Evolutionary conservation across 306 rosid species (phyloP), one percentile per base, ranked within the genome.

Genomic region (Oemleria cerasiformis): DNA sequence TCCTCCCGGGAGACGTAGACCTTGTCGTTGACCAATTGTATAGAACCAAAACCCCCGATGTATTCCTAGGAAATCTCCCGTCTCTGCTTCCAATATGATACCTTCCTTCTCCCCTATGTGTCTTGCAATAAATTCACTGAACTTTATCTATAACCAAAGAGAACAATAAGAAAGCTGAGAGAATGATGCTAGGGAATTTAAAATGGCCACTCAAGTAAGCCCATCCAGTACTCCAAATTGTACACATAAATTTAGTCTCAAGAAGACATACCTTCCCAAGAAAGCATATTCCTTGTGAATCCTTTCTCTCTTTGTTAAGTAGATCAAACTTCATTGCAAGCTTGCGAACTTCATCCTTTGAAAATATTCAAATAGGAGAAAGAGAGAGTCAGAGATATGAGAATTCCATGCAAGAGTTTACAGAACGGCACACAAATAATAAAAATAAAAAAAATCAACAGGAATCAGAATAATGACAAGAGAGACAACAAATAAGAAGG

Each of bases 231-330:
- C 36, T 23, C 20, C 8, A 8, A 5, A 14, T 6, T 17, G 9
- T 43, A 17, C 49, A 47, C 44, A 68, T 57, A 53, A 59, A 48
- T 67, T 44, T 67, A 43, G 39, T 49, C 25, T 47, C n/a, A 70
- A 19, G 16, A 56, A 11, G 23, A 39, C 59, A 69, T 80, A 94
- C 98, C 98, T 94, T 91, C 68, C 98, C 98, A 59, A 94, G 88
- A 86, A 89, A 94, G 82, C 98, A 94, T 83, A 94, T 91, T 80
- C 98, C 98, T 83, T 91, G 98, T 20, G 98, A 94, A 82, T 94
- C 98, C 85, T 86, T 94, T 78, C 97, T 87, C 71, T 86, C 91
- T 81, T 89, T 94, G 65, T 94, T 94, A 30, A 96, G 97, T 23
- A 94, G 82, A 86, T 89, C 89, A 77, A 91, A 91, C 73, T 72